These are phyloP conservation scores for Rutstroemia sp. DNA, from an alignment of 2,329 filamentous ascomycete species.

Conservation along the genomic window DNA sequence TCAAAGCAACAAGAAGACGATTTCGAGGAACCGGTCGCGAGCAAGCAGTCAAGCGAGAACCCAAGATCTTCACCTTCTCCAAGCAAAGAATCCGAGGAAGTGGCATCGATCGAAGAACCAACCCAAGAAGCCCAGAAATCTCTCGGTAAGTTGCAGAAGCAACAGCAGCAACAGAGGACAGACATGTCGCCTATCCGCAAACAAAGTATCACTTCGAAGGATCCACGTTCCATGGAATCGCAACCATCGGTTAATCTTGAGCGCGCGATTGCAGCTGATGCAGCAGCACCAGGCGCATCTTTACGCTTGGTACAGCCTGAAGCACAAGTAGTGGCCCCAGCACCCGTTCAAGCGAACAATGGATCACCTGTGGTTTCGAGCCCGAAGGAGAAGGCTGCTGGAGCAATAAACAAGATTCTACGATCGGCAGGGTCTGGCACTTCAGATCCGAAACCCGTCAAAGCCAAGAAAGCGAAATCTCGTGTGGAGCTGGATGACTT, in stretches of 20 bases:
- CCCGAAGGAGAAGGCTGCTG: constrained; percentile 34
- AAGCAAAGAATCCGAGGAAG: constrained; percentile 29
- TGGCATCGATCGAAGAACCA: constrained; percentile 20
- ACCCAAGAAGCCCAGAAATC: constrained; percentile 42
- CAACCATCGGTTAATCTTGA: constrained; percentile 22
- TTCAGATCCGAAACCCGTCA: constrained; percentile 44
- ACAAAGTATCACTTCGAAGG: constrained; percentile 13
- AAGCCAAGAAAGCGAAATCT: constrained; percentile 51
- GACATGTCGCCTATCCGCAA: constrained; percentile 25
- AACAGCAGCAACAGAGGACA: constrained; percentile 44
- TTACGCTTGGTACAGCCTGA: constrained; percentile 27
- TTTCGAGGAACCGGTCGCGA: constrained; percentile 27
- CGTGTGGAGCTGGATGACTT: constrained; percentile 65
- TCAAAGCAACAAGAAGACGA: constrained; percentile 47
- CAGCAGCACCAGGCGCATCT: constrained; percentile 23
- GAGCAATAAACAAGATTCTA: constrained; percentile 37
- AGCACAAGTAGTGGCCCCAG: constrained; percentile 20
- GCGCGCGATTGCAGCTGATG: constrained; percentile 21
- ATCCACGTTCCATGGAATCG: constrained; percentile 19
- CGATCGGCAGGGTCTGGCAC: constrained; percentile 33
- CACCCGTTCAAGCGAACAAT: constrained; percentile 21
- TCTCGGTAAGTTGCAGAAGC: constrained; percentile 65
- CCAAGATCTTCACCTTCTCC: constrained; percentile 24
- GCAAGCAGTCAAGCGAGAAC: constrained; percentile 38
- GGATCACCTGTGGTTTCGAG: constrained; percentile 30